phyloP scores from a whole-genome alignment of 371 early-diverging fungal species.

The Mucor lusitanicus region DNA sequence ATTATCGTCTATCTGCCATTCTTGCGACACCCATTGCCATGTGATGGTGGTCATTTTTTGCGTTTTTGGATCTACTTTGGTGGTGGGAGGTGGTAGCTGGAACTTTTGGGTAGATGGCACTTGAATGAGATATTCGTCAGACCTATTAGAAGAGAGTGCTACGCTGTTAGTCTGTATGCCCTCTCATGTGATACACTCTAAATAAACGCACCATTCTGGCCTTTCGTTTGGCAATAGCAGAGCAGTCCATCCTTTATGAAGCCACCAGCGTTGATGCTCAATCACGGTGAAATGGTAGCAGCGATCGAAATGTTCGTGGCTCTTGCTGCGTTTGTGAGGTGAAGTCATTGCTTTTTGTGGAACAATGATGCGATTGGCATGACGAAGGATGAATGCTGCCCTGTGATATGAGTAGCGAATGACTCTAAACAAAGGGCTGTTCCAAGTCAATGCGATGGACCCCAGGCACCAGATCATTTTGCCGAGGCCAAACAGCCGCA shows the following conservation, averaged over 20 bases:
- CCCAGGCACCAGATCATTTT: conserved; percentile 20
- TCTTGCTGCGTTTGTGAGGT: background rate
- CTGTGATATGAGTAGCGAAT: conserved; percentile 16
- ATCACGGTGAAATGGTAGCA: conserved; percentile 17
- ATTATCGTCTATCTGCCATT: conserved; percentile 23
- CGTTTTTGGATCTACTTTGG: conserved; percentile 1
- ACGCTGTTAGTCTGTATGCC: background rate
- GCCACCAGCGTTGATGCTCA: conserved; percentile 32
- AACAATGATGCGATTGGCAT: background rate
- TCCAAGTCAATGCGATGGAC: conserved; percentile 1
- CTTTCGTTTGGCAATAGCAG: conserved; percentile 17
- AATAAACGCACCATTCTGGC: conserved; percentile 21
- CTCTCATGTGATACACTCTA: background rate
- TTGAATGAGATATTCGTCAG: conserved; percentile 23
- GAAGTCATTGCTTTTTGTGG: background rate
- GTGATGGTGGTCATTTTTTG: conserved; percentile 2
- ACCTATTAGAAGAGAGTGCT: conserved; percentile 10
- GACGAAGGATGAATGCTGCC: background rate
- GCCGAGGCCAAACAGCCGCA: background rate
- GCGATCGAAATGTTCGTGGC: background rate
- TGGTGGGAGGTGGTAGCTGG: conserved; percentile 17
- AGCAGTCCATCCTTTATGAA: conserved; percentile 10
- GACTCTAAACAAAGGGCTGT: conserved; percentile 13
- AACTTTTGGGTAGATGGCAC: conserved; percentile 20
- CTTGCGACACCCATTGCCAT: conserved; percentile 23